Conservation (phyloP, 805 yeast genomes). For the Ogataea angusta region DNA sequence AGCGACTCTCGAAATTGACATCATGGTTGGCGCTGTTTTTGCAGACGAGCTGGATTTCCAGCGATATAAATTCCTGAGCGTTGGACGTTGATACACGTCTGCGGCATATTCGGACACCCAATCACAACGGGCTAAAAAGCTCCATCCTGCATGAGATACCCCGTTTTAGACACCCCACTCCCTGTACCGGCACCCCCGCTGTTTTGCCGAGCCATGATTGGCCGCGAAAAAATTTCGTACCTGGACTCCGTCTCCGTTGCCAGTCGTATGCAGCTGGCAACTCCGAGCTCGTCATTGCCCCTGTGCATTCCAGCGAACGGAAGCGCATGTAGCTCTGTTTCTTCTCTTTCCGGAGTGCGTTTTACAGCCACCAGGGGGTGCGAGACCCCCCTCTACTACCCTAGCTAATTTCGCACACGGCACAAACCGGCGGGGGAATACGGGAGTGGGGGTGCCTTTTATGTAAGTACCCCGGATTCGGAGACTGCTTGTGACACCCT, state of each 20-base stretch:
- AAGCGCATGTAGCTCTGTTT: not conserved
- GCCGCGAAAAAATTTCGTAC: not conserved
- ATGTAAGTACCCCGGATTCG: not conserved
- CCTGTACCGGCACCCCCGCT: conserved; percentile 9
- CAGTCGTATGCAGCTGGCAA: not conserved
- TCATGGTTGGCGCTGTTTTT: conserved; percentile 8
- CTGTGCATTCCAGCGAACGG: not conserved
- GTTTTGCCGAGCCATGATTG: conserved; percentile 2
- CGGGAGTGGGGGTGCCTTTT: not conserved
- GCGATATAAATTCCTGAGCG: conserved; percentile 1
- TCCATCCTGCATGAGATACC: conserved; percentile 2
- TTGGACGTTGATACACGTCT: not conserved
- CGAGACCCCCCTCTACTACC: not conserved
- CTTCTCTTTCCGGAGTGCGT: not conserved
- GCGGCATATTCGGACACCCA: conserved; percentile 5
- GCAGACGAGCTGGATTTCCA: not conserved
- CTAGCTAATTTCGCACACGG: not conserved
- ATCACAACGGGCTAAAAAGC: conserved; percentile 1
- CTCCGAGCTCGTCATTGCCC: conserved; percentile 4
- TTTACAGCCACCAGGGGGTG: not conserved
- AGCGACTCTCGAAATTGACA: conserved; percentile 8
- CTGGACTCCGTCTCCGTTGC: conserved; percentile 9
- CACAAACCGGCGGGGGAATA: not conserved
- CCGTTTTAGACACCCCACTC: conserved; percentile 10
- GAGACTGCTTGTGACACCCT: no score